Conservation (phyloP, 345 rosid genomes). For the Linum tenue region DNA sequence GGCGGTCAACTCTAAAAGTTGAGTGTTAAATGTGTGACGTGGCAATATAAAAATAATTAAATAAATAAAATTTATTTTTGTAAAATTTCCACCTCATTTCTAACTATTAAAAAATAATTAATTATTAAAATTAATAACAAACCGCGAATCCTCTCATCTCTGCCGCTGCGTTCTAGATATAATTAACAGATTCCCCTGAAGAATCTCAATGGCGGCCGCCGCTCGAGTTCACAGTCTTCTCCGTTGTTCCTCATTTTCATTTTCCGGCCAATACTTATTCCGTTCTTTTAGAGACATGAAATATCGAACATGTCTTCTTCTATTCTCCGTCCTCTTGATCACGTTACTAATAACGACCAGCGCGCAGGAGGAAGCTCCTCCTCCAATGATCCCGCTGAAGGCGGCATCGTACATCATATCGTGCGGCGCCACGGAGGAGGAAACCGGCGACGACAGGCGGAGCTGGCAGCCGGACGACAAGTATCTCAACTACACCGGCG, state of each 20-base stretch:
- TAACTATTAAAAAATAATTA: no score
- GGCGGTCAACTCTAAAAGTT: no score
- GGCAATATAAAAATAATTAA: no score
- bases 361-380: not conserved
- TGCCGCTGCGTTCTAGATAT: no score
- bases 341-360: not conserved
- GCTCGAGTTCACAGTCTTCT: no score
- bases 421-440: slow-evolving; percentile 13
- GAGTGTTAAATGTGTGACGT: no score
- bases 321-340: not conserved
- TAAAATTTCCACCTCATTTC: no score
- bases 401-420: slow-evolving; percentile 16
- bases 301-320: slow-evolving; percentile 2
- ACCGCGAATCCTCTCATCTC: no score
- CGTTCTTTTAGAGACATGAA: slow-evolving; percentile 6
- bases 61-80: no score
- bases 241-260: slow-evolving; percentile 8
- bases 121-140: no score
- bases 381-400: slow-evolving; percentile 5
- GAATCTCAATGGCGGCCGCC: no score
- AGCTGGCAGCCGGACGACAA: slow-evolving; percentile 20
- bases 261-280: not conserved
- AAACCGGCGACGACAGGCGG: slow-evolving; percentile 18
- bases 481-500: slow-evolving; percentile 5
- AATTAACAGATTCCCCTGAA: no score